A percentile compares a stretch with the other conserved stretches of the same genome.
phyloP scores from a whole-genome alignment of 257 asterid species.

The Leptodermis oblonga region DNA sequence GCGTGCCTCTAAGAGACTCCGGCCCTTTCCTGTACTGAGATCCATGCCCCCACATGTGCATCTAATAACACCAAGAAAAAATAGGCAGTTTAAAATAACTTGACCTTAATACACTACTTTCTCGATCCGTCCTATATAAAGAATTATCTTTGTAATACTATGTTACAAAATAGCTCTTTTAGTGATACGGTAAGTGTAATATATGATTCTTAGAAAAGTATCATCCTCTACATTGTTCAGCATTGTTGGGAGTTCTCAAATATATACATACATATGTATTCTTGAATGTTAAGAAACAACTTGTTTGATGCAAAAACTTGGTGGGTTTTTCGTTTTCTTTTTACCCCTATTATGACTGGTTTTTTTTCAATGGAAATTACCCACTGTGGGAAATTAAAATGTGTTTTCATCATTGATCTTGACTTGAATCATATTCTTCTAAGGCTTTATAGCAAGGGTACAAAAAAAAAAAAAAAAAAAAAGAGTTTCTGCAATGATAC shows the following conservation, averaged over 20 bases:
- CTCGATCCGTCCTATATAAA: no score
- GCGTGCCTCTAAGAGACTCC: conserved; percentile 45
- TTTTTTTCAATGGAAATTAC: no score
- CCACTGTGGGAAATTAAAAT: no score
- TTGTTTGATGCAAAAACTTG: background rate
- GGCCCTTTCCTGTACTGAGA: conserved; percentile 50
- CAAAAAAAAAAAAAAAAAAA: background rate
- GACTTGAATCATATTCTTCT: background rate
- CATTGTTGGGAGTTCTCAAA: background rate
- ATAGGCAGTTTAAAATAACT: background rate
- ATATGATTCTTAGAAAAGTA: no score
- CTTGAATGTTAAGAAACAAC: conserved; percentile 5
- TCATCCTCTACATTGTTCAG: background rate
- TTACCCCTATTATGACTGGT: background rate
- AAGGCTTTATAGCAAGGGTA: no score
- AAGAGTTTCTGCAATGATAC: background rate
- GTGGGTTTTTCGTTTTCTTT: no score
- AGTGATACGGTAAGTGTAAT: no score
- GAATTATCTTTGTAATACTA: no score
- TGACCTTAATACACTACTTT: no score
- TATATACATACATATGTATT: background rate
- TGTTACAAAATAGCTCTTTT: no score
- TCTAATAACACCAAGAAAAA: conserved; percentile 12
- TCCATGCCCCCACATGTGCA: conserved; percentile 60
- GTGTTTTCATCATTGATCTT: no score